Base-by-base conservation (phyloP, 1,284 basidiomycete genomes). In the Boletus holoroseus region DNA sequence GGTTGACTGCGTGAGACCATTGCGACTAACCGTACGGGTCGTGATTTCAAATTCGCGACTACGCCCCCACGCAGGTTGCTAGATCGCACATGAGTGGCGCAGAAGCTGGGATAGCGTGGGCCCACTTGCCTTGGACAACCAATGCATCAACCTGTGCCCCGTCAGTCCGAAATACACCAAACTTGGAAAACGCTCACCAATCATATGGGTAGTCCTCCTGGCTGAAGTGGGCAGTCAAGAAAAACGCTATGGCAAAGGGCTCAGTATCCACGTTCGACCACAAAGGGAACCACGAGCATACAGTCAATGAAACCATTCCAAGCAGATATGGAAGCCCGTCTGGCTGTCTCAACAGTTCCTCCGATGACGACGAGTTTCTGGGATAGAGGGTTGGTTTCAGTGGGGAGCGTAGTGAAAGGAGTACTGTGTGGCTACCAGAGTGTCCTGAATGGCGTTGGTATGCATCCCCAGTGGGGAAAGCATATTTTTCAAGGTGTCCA, bases 261-360 rank as follows among this genome's bases (percentile, higher is more conserved):
- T 70, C 3, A 60, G 49, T 2, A 18, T 41, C 9, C 18, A 5
- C 8, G 35, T n/a, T n/a, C 5, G 34, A 32, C 7, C 12, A 27
- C n/a, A 16, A 36, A 34, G 40, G 13, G n/a, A 13, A 35, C 7
- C 2, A 4, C 0, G 30, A 16, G 66, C 83, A 62, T 64, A 89
- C 88, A 91, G 64, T 91, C 88, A 12, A 91, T 78, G 63, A 91
- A 90, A 27, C 87, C 86, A 66, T 85, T 89, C 88, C 88, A 91
- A 12, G 85, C 88, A 12, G 86, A 87, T 32, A 87, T 75, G 7
- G 86, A 89, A 20, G 77, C 79, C 43, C 86, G 74, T 57, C 85
- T 74, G 24, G 83, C 83, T 9, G 85, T 88, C 64, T 88, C 84
- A 20, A 88, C 83, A 3, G 85, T 87, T 6, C 85, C 85, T 30